These are phyloP conservation scores for Lophium mytilinum DNA, from an alignment of 495 filamentous ascomycete species.

Conservation along the genomic window DNA sequence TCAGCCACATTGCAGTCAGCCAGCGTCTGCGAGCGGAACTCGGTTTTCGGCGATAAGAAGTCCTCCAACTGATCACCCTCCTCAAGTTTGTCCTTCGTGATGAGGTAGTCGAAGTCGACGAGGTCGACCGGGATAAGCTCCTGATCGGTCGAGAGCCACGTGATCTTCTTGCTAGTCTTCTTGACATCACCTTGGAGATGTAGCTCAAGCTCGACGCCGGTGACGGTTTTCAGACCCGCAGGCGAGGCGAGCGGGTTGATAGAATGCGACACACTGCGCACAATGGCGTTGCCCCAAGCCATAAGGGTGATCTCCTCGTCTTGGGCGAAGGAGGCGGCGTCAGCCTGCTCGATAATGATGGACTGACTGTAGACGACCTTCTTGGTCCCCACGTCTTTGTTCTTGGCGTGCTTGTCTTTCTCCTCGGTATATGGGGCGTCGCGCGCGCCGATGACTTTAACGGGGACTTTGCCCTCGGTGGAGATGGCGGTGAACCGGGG, in stretches of 20 bases:
- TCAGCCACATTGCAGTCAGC: constrained; percentile 74
- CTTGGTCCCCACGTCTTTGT: constrained; percentile 73
- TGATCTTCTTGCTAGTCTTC: constrained; percentile 91
- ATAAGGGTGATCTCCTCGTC: constrained; percentile 92
- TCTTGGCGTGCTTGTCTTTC: constrained; percentile 80
- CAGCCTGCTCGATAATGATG: constrained; percentile 76
- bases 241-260: constrained; percentile 36
- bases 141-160: constrained; percentile 75
- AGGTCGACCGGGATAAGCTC: constrained; percentile 73
- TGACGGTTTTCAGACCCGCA: constrained; percentile 41
- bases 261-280: constrained; percentile 61
- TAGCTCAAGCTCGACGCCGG: constrained; percentile 63
- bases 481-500: constrained; percentile 76
- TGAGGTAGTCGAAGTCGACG: constrained; percentile 84
- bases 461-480: constrained; percentile 58
- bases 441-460: constrained; percentile 60
- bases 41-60: constrained; percentile 66
- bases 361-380: constrained; percentile 65
- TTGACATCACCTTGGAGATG: constrained; percentile 85
- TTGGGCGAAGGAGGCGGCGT: constrained; percentile 70
- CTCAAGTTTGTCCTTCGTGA: constrained; percentile 83
- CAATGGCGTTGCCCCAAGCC: constrained; percentile 90
- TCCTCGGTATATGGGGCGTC: constrained; percentile 58
- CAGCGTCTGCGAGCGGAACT: constrained; percentile 63
- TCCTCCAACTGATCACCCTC: constrained; percentile 76